Percentiles rank a stretch among this genome's conserved stretches.
phyloP scores from a whole-genome alignment of 495 filamentous ascomycete species.

The Cercophora scortea region DNA sequence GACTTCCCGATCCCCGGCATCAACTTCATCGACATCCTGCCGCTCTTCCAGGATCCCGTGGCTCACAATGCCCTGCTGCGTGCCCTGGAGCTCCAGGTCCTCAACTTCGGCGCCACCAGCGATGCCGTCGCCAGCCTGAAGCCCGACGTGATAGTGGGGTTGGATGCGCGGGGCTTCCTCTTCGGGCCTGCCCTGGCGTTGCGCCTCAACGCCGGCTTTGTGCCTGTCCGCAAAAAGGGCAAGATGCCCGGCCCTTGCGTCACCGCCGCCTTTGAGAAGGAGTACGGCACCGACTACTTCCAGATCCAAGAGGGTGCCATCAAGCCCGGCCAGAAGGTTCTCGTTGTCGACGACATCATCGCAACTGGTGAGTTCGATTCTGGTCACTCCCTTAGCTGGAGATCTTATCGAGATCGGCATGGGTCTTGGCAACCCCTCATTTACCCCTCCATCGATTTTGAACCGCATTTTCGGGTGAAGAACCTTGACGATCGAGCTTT shows the following conservation, averaged over 20 bases:
- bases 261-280: conserved; percentile 81
- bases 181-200: conserved; percentile 89
- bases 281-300: conserved; percentile 95
- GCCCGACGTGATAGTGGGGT: conserved; percentile 85
- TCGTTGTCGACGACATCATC: conserved; percentile 97
- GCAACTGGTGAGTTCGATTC: conserved; percentile 70
- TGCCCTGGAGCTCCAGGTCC: conserved; percentile 79
- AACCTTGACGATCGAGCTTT: background rate
- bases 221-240: conserved; percentile 90
- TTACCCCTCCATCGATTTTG: too few species aligned
- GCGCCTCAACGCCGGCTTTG: conserved; percentile 79
- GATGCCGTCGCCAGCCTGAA: conserved; percentile 20
- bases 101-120: conserved; percentile 35
- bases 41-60: conserved; percentile 76
- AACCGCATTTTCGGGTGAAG: too few species aligned
- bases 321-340: conserved; percentile 77
- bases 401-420: too few species aligned
- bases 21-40: conserved; percentile 97
- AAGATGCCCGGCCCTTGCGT: conserved; percentile 88
- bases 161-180: conserved; percentile 92
- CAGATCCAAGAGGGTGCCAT: conserved; percentile 86
- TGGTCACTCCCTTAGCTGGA: too few species aligned
- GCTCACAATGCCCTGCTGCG: conserved; percentile 72
- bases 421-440: too few species aligned
- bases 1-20: conserved; percentile 95